Percentiles rank a stretch among this genome's conserved stretches.
Evolutionary conservation across 768 basidiomycete species (phyloP).

Genomic region (Imleria badia): DNA sequence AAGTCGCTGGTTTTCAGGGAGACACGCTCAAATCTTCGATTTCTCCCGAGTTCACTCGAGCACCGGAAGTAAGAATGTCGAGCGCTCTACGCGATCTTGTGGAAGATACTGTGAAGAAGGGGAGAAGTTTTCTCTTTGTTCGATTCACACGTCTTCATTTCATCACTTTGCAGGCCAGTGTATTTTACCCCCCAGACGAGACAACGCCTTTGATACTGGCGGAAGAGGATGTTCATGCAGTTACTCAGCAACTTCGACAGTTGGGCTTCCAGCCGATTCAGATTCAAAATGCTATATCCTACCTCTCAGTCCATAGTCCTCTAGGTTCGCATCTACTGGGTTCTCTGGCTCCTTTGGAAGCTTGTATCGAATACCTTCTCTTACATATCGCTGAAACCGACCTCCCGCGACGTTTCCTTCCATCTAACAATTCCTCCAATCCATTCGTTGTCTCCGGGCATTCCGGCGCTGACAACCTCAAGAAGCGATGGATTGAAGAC

Average conservation of each 20-base stretch:
- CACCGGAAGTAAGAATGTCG: conserved; percentile 85
- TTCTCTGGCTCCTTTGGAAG: conserved; percentile 63
- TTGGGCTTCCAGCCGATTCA: conserved; percentile 69
- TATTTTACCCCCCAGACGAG: conserved; percentile 47
- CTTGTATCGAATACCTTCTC: conserved; percentile 81
- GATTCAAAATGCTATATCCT: conserved; percentile 50
- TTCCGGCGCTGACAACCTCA: conserved; percentile 60
- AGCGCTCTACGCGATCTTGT: conserved; percentile 71
- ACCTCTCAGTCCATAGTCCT: conserved; percentile 55
- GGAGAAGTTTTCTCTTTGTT: conserved; percentile 24
- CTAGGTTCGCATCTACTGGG: conserved; percentile 62
- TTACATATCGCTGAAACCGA: conserved; percentile 86
- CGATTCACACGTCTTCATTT: not conserved
- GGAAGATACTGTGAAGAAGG: conserved; percentile 79
- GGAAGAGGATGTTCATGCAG: conserved; percentile 40
- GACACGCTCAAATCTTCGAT: conserved; percentile 16
- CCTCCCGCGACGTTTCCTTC: conserved; percentile 71
- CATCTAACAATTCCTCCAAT: conserved; percentile 61
- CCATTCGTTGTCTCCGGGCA: conserved; percentile 68
- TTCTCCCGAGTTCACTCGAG: conserved; percentile 43
- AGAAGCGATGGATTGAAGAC: conserved; percentile 77
- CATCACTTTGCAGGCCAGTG: conserved; percentile 42
- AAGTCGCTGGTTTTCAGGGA: conserved; percentile 6
- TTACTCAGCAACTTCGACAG: conserved; percentile 54
- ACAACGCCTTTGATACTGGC: conserved; percentile 35